phyloP scores from a whole-genome alignment of 2,329 filamentous ascomycete genomes.

The Fusarium keratoplasticum region DNA sequence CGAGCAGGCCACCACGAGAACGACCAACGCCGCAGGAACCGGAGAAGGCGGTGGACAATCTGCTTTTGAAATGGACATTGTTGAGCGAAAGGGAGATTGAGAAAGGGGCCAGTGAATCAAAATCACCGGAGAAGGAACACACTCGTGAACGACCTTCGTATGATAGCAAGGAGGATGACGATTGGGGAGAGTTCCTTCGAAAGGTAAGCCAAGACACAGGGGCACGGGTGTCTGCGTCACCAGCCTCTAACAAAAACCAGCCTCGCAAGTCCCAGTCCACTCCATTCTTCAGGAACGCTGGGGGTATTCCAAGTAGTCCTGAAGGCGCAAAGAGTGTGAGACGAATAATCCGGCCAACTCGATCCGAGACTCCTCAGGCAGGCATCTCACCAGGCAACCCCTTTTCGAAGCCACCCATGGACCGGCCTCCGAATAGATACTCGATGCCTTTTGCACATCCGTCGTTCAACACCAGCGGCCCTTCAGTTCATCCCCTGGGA shows the following conservation, averaged over 20 bases:
- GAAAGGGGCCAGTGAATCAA: neutral
- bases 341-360: constrained; percentile 4
- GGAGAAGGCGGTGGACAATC: constrained; percentile 6
- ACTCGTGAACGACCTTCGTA: neutral
- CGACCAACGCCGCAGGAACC: neutral
- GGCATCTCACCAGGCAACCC: neutral
- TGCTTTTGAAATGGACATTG: constrained; percentile 23
- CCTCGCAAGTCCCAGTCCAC: neutral
- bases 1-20: neutral
- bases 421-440: neutral
- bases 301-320: neutral
- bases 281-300: neutral
- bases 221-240: neutral
- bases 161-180: neutral
- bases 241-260: neutral
- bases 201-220: neutral
- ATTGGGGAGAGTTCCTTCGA: neutral
- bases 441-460: neutral
- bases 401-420: neutral
- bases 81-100: constrained; percentile 20
- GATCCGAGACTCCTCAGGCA: neutral
- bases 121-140: neutral
- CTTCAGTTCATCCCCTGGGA: neutral
- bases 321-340: neutral
- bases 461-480: neutral